Base-by-base conservation (phyloP, 139 green algal genomes). In the Chlorella sp. region DNA sequence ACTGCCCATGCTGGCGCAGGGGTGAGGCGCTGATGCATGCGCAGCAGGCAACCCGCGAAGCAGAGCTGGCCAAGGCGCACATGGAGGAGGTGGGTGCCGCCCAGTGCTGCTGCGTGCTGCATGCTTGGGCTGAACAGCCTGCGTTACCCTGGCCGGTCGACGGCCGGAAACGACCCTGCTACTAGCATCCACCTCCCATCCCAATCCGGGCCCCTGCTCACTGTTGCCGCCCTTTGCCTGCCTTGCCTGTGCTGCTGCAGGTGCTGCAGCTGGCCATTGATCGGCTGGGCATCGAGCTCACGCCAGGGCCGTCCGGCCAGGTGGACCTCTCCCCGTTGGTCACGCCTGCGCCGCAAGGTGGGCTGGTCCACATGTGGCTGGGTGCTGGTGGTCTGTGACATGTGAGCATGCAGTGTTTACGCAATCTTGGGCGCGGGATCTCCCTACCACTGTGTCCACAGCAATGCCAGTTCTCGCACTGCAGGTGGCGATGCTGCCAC, bases 11-110 rank as follows among this genome's bases (percentile, higher is more conserved):
- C 77, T 16, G 16, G 8, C 34, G 54, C 82, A 86, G 87, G 51
- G 87, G 81, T 6, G 80, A 90, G 58, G 82, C 87, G 17, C 72
- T 90, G 41, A 79, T 82, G 65, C 76, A 82, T 46, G 80, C 75
- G 13, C 83, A 90, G 68, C 54, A 86, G n/a, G 75, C 64, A 11
- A 72, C 74, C 13, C 56, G 68, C 24, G 83, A 90, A 32, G 83
- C 83, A 1, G 82, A 90, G 76, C 17, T 40, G 38, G 40, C 83
- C 40, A 84, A 88, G 62, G 58, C 76, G 34, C 80, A 89, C 51
- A 60, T 60, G 51, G 51, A 60, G 16, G 51, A 60, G 51, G 51
- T 60, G 51, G n/a, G n/a, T n/a, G n/a, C n/a, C n/a, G n/a, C n/a
- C n/a, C n/a, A n/a, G n/a, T n/a, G n/a, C n/a, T n/a, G n/a, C n/a